A percentile compares a stretch with the other conserved stretches of the same genome.
phyloP scores from a whole-genome alignment of 352 stramenopile species.

The Albugo laibachii region DNA sequence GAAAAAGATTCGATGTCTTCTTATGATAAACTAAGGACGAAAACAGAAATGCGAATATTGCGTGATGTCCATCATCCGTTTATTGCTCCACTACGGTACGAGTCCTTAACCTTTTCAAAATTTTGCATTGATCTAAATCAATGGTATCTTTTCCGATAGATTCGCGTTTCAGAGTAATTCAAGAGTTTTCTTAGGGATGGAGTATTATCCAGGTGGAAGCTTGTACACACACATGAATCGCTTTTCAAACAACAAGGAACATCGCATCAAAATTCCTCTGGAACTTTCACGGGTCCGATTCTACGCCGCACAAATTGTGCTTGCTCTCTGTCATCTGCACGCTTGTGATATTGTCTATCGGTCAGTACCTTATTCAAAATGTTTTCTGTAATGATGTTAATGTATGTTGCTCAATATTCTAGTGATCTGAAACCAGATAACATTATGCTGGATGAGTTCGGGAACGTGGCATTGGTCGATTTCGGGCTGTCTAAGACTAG shows the following conservation, averaged over 20 bases:
- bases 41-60: conserved; percentile 82
- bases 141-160: conserved; percentile 5
- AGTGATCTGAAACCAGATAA: conserved; percentile 92
- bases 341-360: conserved; percentile 89
- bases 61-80: conserved; percentile 84
- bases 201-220: conserved; percentile 68
- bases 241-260: conserved; percentile 80
- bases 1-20: conserved; percentile 83
- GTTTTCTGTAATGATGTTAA: not conserved
- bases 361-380: conserved; percentile 3
- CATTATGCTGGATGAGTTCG: conserved; percentile 86
- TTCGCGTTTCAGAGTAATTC: conserved; percentile 75
- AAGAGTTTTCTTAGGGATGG: conserved; percentile 66
- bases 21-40: conserved; percentile 85
- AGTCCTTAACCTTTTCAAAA: not conserved
- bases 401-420: too few relatives aligned
- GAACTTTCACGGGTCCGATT: conserved; percentile 68
- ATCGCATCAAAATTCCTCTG: conserved; percentile 70
- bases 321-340: conserved; percentile 82
- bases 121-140: not conserved
- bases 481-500: conserved; percentile 89
- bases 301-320: conserved; percentile 84
- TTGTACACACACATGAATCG: conserved; percentile 85
- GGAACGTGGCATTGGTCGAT: conserved; percentile 88
- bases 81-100: conserved; percentile 64